Evolutionary conservation across 2,329 filamentous ascomycete genomes (phyloP).

Genomic region (Huntiella bhutanensis): DNA sequence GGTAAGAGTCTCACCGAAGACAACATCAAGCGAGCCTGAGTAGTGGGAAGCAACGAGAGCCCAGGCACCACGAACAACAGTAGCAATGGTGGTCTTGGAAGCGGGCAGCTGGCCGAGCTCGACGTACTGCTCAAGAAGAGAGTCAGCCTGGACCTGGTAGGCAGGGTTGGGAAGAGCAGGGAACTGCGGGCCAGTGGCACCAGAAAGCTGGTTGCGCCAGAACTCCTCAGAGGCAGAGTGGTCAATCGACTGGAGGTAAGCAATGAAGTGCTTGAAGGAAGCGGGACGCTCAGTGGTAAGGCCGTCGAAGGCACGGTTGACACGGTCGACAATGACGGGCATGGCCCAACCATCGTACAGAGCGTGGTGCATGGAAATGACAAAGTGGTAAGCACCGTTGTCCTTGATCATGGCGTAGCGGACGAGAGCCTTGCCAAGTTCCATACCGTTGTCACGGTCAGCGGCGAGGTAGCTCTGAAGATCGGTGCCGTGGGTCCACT

Average conservation of each 20-base stretch:
- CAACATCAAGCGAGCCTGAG: conserved; percentile 30
- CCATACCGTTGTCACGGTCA: conserved; percentile 23
- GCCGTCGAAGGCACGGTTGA: conserved; percentile 26
- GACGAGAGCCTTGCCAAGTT: conserved; percentile 27
- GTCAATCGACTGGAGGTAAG: conserved; percentile 24
- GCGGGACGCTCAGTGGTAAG: conserved; percentile 12
- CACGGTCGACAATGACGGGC: conserved; percentile 28
- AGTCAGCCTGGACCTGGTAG: conserved; percentile 32
- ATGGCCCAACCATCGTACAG: conserved; percentile 39
- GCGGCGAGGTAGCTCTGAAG: conserved; percentile 23
- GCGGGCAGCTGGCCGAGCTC: conserved; percentile 16
- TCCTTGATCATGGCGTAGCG: conserved; percentile 26
- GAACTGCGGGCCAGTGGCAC: conserved; percentile 28
- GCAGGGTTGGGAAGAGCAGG: conserved; percentile 26
- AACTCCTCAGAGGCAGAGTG: conserved; percentile 23
- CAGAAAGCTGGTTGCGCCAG: conserved; percentile 27
- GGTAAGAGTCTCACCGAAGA: conserved; percentile 41
- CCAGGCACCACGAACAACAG: conserved; percentile 40
- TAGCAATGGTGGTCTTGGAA: conserved; percentile 31
- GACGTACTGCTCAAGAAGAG: conserved; percentile 33
- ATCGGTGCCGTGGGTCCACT: conserved; percentile 18
- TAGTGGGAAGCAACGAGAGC: conserved; percentile 35
- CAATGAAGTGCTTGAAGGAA: conserved; percentile 30
- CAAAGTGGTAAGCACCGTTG: conserved; percentile 23
- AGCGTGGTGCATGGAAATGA: conserved; percentile 36